phyloP scores from a whole-genome alignment of 1,284 basidiomycete species.

The Mycena citricolor region DNA sequence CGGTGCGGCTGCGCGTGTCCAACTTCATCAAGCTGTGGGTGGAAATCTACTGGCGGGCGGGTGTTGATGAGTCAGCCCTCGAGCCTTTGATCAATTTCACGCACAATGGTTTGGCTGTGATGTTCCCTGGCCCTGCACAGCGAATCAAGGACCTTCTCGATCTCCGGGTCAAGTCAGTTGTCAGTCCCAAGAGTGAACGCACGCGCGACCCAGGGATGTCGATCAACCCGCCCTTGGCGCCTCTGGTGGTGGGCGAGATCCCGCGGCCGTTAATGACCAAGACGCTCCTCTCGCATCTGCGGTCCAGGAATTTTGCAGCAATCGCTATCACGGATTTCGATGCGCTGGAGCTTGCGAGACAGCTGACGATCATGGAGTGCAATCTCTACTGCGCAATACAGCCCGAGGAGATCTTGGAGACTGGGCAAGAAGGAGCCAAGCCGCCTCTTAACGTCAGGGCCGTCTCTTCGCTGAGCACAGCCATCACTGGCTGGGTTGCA shows the following conservation, averaged over 20 bases:
- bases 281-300: conserved; percentile 63
- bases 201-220: conserved; percentile 68
- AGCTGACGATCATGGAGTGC: conserved; percentile 94
- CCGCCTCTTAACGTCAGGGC: conserved; percentile 76
- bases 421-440: conserved; percentile 66
- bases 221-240: conserved; percentile 57
- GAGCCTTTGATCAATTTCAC: conserved; percentile 64
- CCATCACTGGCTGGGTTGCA: conserved; percentile 93
- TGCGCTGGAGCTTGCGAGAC: conserved; percentile 87
- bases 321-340: conserved; percentile 91
- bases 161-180: conserved; percentile 45
- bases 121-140: conserved; percentile 68
- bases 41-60: conserved; percentile 84
- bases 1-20: conserved; percentile 85
- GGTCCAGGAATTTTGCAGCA: conserved; percentile 55
- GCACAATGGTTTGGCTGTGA: conserved; percentile 55
- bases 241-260: conserved; percentile 47
- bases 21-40: conserved; percentile 95
- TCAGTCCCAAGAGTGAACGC: conserved; percentile 60
- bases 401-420: conserved; percentile 86
- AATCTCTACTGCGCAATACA: conserved; percentile 84
- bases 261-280: conserved; percentile 86
- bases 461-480: conserved; percentile 86
- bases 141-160: conserved; percentile 73
- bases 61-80: conserved; percentile 63